Percentiles rank a stretch among this genome's conserved stretches.
Evolutionary conservation across 2,329 filamentous ascomycete species (phyloP).

Genomic region (Colletotrichum truncatum): DNA sequence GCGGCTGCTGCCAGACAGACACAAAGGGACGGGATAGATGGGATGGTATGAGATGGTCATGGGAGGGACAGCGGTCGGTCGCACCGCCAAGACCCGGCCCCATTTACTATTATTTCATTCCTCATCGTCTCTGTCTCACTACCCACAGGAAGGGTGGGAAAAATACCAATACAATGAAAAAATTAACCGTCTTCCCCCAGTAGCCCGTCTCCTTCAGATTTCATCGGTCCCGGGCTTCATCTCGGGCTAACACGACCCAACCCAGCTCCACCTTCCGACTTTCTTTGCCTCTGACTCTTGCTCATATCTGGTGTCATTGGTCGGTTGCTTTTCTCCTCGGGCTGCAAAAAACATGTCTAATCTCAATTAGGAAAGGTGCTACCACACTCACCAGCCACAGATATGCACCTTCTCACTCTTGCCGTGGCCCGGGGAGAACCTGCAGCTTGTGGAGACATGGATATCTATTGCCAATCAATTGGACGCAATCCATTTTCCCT

Average conservation of each 20-base stretch:
- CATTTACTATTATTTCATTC: slow-evolving; percentile 22
- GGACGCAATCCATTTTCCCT: slow-evolving; percentile 14
- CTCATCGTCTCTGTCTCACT: slow-evolving; percentile 16
- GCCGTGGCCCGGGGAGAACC: slow-evolving; percentile 24
- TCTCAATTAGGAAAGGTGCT: not conserved
- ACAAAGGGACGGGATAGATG: not conserved
- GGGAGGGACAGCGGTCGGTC: not conserved
- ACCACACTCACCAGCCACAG: slow-evolving; percentile 18
- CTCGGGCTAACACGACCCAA: slow-evolving; percentile 23
- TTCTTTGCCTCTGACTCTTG: slow-evolving; percentile 2
- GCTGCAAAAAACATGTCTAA: not conserved
- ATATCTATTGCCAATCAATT: slow-evolving; percentile 28
- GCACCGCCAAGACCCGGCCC: slow-evolving; percentile 9
- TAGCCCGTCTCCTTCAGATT: not conserved
- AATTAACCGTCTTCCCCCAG: not conserved
- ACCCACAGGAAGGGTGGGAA: not conserved
- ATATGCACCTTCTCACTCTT: slow-evolving; percentile 10
- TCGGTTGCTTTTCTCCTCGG: not conserved
- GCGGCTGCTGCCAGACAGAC: not conserved
- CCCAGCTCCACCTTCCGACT: slow-evolving; percentile 11
- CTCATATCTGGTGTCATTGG: not conserved
- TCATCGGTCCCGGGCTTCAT: slow-evolving; percentile 10
- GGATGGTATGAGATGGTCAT: slow-evolving; percentile 4
- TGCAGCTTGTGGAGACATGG: slow-evolving; percentile 15
- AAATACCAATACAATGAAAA: no score